Base-by-base conservation (phyloP, 2,329 filamentous ascomycete species). In the Penicillium concentricum region DNA sequence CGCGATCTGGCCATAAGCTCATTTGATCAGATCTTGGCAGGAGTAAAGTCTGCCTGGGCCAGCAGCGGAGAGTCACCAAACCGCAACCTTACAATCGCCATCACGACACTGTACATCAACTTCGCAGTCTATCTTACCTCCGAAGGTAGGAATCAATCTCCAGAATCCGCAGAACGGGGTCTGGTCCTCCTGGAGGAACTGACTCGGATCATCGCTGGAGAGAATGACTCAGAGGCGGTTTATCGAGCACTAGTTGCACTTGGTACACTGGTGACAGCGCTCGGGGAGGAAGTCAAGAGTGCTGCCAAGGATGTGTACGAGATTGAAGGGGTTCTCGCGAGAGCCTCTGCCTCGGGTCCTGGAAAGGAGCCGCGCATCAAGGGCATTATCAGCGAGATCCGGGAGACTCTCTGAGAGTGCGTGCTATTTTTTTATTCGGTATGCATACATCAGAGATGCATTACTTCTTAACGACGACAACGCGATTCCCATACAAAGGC, bases 41-140 rank as follows among this genome's bases (percentile, higher is more conserved):
- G 88, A 28, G 76, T 95, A 9, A 82, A 87, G 50, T 82, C 84
- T 0, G 82, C 90, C 26, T 77, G 87, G 3, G 82, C 82, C 5
- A 76, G 81, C 37, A 70, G 73, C 1, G 78, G 76, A 38, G 79
- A 74, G 4, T 78, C 79, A 2, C 75, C 61, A 63, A 94, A 95
- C 71, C 86, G 89, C 51, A 96, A 96, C 65, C 79, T 97, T 12
- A 84, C 89, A 49, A 87, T 96, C 54, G 93, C 94, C 0, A 79
- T 91, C 18, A 87, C 90, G 1, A 96, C 94, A 0, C 81, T 91
- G 0, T 87, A 89, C 58, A 87, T 97, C 70, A 97, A 99, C 75
- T 89, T 90, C 61, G 82, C 91, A 0, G 91, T 96, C 1, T 81
- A 92, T 12, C 82, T 90, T 5, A 83, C 82, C 9, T 73, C 75